Evolutionary conservation across 192 early-diverging fungal species (phyloP).

Genomic region (Pilaira anomala): DNA sequence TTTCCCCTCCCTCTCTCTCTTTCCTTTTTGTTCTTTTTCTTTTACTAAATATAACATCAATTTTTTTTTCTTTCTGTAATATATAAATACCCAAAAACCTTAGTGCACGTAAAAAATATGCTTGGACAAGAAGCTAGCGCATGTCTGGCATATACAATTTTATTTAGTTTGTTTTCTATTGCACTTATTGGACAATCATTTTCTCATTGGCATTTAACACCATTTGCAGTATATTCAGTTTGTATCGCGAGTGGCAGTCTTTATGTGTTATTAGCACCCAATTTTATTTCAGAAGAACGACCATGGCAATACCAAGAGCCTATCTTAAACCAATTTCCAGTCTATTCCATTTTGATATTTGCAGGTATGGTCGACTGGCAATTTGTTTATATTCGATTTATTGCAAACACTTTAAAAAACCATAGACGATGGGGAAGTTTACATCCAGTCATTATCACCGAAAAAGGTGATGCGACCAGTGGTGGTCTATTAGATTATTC

Average conservation of each 20-base stretch:
- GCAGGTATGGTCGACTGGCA: background rate
- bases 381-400: background rate
- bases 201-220: background rate
- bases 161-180: slow-evolving; percentile 5
- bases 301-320: background rate
- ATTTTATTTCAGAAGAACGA: background rate
- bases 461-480: slow-evolving; percentile 9
- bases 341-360: slow-evolving; percentile 1
- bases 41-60: no score
- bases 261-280: background rate
- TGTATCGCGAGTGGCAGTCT: background rate
- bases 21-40: background rate
- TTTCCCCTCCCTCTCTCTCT: background rate
- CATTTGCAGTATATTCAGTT: background rate
- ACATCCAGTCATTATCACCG: slow-evolving; percentile 12
- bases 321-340: background rate
- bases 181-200: background rate
- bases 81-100: no score
- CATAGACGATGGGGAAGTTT: slow-evolving; percentile 8
- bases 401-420: background rate
- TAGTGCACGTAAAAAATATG: background rate
- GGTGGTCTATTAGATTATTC: background rate
- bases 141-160: slow-evolving; percentile 3
- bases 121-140: background rate
- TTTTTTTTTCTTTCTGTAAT: no score